phyloP scores from a whole-genome alignment of 1,284 basidiomycete genomes.

The Trichosporon inkin region DNA sequence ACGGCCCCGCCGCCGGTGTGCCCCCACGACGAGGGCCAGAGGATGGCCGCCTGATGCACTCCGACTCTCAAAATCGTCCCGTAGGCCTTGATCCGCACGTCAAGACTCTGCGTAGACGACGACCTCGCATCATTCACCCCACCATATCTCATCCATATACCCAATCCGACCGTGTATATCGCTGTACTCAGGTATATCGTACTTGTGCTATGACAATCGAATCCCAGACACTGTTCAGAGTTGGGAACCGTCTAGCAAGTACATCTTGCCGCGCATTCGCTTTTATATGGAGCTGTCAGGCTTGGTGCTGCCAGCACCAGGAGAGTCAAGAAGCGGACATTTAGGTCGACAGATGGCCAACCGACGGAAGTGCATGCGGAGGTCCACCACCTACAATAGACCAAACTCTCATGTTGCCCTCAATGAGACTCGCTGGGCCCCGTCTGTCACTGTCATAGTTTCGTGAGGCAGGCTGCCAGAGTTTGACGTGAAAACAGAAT shows the following conservation, averaged over 20 bases:
- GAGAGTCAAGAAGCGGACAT: no score
- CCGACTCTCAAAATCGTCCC: neutral
- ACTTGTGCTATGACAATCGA: constrained; percentile 3
- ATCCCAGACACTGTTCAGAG: no score
- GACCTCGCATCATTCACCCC: neutral
- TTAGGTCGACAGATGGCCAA: no score
- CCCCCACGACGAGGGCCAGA: neutral
- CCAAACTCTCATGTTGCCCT: no score
- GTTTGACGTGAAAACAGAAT: no score
- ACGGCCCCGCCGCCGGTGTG: neutral
- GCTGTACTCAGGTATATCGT: constrained; percentile 5
- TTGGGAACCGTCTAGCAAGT: neutral
- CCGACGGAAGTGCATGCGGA: no score
- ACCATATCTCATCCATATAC: neutral
- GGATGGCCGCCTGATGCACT: neutral
- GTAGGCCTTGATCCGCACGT: neutral
- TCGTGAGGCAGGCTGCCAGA: no score
- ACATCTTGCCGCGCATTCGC: neutral
- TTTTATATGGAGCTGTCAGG: no score
- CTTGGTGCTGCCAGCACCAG: no score
- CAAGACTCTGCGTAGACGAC: neutral
- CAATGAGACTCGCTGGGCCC: no score
- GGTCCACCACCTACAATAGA: no score
- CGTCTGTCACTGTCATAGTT: no score
- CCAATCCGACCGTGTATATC: constrained; percentile 1